Conservation (phyloP, 305 asterid genomes). For the Solanum hybrid region DNA sequence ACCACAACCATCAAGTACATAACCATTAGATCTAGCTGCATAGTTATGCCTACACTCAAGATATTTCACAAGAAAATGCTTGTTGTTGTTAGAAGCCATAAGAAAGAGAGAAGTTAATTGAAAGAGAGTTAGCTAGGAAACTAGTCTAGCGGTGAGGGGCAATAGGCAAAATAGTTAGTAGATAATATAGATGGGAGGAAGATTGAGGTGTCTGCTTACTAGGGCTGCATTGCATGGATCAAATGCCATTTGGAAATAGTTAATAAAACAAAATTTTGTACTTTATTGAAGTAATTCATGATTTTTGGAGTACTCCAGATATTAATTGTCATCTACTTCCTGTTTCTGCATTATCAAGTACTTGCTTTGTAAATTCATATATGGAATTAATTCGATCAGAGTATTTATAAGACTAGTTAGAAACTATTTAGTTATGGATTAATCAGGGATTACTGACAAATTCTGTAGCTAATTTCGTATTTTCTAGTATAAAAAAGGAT, state of each 20-base stretch:
- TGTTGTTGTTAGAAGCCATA: not conserved
- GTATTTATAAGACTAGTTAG: not conserved
- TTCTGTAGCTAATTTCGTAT: not conserved
- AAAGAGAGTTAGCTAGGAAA: not conserved
- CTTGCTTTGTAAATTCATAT: not conserved
- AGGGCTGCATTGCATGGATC: not conserved
- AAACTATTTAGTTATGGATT: not conserved
- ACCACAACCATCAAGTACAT: slow-evolving; percentile 14
- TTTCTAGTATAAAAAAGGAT: not conserved
- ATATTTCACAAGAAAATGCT: not conserved
- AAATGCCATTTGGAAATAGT: not conserved
- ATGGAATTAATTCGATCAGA: not conserved
- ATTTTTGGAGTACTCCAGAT: not conserved
- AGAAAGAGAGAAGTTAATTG: not conserved
- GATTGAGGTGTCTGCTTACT: not conserved
- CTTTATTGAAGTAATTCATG: not conserved
- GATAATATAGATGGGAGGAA: not conserved
- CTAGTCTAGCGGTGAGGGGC: not conserved
- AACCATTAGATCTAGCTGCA: not conserved
- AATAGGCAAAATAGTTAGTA: not conserved
- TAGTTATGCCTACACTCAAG: not conserved
- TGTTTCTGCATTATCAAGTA: not conserved
- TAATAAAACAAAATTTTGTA: not conserved
- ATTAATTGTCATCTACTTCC: not conserved
- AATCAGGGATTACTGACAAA: no score